Evolutionary conservation across 1,284 basidiomycete genomes (phyloP).

Genomic region (Clitocybe nebularis): DNA sequence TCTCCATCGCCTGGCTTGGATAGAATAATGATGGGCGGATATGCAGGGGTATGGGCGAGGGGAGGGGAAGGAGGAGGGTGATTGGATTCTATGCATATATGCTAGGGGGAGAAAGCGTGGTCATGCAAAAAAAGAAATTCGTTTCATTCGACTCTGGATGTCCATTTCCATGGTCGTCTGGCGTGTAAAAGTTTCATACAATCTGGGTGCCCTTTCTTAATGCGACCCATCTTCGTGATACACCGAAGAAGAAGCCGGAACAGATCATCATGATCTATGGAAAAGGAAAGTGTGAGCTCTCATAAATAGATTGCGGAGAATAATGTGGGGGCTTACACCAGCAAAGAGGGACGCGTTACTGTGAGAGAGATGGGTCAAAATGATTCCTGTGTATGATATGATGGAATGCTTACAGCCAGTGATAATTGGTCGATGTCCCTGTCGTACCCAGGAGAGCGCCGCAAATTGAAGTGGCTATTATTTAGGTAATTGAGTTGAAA

Average conservation of each 20-base stretch:
- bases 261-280: conserved; percentile 11
- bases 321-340: conserved; percentile 16
- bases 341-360: conserved; percentile 17
- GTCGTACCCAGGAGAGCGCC: conserved; percentile 23
- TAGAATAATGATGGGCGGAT: too few relatives aligned
- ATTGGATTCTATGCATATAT: background rate
- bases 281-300: background rate
- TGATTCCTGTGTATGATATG: background rate
- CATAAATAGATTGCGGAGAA: background rate
- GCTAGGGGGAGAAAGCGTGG: too few relatives aligned
- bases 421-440: conserved; percentile 14
- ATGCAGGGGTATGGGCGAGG: conserved; percentile 2
- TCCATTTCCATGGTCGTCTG: background rate
- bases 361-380: background rate
- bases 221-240: background rate
- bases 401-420: conserved; percentile 16
- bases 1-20: too few relatives aligned
- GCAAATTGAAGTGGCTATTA: conserved; percentile 20
- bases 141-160: background rate
- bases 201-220: background rate
- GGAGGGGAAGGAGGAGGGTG: background rate
- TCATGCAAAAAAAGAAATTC: too few relatives aligned
- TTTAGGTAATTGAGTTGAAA: background rate
- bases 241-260: conserved; percentile 1
- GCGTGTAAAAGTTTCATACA: background rate